phyloP scores from a whole-genome alignment of 352 stramenopile species.

The Phytopythium chamaehyphon region DNA sequence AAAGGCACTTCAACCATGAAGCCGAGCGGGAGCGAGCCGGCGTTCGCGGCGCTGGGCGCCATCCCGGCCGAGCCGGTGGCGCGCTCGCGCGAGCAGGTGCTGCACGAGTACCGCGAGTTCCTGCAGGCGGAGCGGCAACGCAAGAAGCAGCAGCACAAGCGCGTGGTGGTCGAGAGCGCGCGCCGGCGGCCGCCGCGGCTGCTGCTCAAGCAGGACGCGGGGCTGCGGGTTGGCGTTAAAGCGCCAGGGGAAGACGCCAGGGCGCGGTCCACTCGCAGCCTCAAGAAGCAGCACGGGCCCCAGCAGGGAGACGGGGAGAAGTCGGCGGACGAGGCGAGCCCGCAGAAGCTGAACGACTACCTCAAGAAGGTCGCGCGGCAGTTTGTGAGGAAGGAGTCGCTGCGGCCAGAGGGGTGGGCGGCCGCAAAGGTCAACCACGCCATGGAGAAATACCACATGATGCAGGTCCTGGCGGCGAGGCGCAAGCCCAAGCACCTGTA shows the following conservation, averaged over 20 bases:
- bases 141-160: conserved; percentile 49
- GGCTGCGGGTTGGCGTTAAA: no score
- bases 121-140: conserved; percentile 4
- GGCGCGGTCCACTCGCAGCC: not conserved
- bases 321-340: not conserved
- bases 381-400: conserved; percentile 19
- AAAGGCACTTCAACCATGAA: conserved; percentile 7
- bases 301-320: not conserved
- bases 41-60: conserved; percentile 3
- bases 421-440: conserved; percentile 47
- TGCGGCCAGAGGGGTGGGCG: conserved; percentile 54
- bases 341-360: conserved; percentile 13
- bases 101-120: conserved; percentile 39
- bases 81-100: conserved; percentile 28
- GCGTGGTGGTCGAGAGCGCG: conserved; percentile 52
- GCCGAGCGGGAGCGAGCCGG: not conserved
- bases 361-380: conserved; percentile 39
- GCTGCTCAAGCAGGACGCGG: conserved; percentile 27
- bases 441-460: conserved; percentile 51
- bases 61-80: not conserved
- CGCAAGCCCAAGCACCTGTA: conserved; percentile 40
- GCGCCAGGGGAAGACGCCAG: not conserved
- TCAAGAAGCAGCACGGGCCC: not conserved
- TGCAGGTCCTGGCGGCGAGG: conserved; percentile 39
- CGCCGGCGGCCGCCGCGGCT: conserved; percentile 36